A percentile compares a stretch with the other conserved stretches of the same genome.
Evolutionary conservation across 129 eudicot genomes (phyloP).

Genomic region (Gnaphalium uliginosum): DNA sequence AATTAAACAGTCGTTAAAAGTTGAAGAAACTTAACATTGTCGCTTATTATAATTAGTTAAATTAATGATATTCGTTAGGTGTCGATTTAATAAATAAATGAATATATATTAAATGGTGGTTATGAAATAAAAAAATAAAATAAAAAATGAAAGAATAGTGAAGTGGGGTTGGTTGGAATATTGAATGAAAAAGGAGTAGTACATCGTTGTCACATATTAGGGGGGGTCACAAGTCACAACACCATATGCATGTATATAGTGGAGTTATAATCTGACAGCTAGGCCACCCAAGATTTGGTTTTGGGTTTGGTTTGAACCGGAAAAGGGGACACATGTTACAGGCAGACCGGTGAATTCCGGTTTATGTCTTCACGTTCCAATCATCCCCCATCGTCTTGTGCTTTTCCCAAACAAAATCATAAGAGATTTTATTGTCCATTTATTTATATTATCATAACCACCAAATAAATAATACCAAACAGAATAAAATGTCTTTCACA

Average conservation of each 20-base stretch:
- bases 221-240: neutral
- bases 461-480: neutral
- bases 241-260: neutral
- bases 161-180: neutral
- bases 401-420: neutral
- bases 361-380: neutral
- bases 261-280: conserved; percentile 4
- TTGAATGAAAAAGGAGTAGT: neutral
- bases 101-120: neutral
- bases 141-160: neutral
- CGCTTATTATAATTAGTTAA: too few species aligned
- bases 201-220: conserved; percentile 5
- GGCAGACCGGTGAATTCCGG: neutral
- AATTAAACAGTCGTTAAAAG: too few species aligned
- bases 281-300: conserved; percentile 4
- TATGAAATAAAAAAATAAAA: neutral
- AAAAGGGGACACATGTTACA: neutral
- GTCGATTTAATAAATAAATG: too few species aligned
- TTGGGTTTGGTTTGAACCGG: neutral
- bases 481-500: neutral
- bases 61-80: too few species aligned
- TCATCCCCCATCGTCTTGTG: neutral
- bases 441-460: neutral
- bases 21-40: too few species aligned
- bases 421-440: neutral